These are phyloP conservation scores for Xanthoconium purpureum DNA, from an alignment of 768 basidiomycete species.

Conservation along the genomic window DNA sequence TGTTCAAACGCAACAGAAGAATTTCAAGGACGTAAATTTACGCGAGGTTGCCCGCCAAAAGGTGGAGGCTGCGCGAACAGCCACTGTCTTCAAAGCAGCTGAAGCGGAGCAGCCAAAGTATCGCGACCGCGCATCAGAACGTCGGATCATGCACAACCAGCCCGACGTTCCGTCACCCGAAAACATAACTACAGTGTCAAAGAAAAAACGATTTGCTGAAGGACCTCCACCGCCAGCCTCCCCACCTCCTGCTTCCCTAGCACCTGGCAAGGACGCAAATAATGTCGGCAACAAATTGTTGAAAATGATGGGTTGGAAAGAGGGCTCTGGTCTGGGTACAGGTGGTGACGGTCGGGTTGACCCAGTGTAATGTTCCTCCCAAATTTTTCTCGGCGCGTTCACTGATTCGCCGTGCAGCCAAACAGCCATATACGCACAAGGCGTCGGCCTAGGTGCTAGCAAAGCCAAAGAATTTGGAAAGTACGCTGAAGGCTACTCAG, in stretches of 20 bases:
- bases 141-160: conserved; percentile 88
- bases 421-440: conserved; percentile 82
- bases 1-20: conserved; percentile 58
- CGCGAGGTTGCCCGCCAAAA: conserved; percentile 76
- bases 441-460: conserved; percentile 89
- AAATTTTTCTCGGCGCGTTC: background rate
- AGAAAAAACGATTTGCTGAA: conserved; percentile 47
- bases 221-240: conserved; percentile 60
- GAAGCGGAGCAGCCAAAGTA: conserved; percentile 72
- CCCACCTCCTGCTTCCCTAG: conserved; percentile 59
- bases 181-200: conserved; percentile 34
- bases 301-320: conserved; percentile 98
- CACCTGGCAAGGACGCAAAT: conserved; percentile 74
- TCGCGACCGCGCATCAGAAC: conserved; percentile 91
- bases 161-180: conserved; percentile 75
- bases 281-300: conserved; percentile 92
- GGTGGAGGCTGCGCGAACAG: conserved; percentile 43
- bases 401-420: conserved; percentile 43
- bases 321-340: conserved; percentile 82
- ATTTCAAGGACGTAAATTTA: conserved; percentile 68
- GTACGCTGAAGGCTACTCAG: conserved; percentile 62
- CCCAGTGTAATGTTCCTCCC: conserved; percentile 57
- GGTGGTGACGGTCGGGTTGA: conserved; percentile 83
- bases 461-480: conserved; percentile 83
- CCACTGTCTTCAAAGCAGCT: conserved; percentile 21